Percentiles rank a stretch among this genome's conserved stretches.
Evolutionary conservation across 2,329 filamentous ascomycete genomes (phyloP).

Genomic region (Alternaria alternata): DNA sequence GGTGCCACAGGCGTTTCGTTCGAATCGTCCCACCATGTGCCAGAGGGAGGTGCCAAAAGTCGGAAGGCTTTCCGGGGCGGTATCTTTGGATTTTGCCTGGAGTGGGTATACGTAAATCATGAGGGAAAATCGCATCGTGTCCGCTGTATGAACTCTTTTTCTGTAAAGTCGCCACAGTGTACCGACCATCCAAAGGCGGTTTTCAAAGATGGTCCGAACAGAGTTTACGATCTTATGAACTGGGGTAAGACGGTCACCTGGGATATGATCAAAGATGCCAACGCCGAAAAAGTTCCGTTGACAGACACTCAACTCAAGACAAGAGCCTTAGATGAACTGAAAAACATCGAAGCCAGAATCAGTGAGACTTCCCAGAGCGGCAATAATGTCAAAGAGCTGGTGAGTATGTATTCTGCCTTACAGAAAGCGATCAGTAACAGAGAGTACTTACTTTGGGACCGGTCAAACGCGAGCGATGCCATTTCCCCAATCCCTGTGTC

Average conservation of each 20-base stretch:
- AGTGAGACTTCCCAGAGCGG: neutral
- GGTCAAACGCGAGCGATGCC: neutral
- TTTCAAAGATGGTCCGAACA: conserved; percentile 16
- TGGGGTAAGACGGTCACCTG: neutral
- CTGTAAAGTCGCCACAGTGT: conserved; percentile 8
- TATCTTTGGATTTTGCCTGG: conserved; percentile 11
- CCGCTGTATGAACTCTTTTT: conserved; percentile 13
- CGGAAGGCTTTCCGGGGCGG: conserved; percentile 7
- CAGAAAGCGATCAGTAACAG: neutral
- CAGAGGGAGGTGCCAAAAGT: neutral
- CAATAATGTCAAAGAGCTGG: neutral
- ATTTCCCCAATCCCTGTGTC: neutral
- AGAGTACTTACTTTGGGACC: neutral
- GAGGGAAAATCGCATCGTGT: neutral
- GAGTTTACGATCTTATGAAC: conserved; percentile 6
- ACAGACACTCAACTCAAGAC: neutral
- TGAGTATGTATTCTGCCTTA: neutral
- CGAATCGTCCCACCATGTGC: conserved; percentile 1
- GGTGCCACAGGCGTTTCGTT: neutral
- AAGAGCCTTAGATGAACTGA: neutral
- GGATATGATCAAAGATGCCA: conserved; percentile 15
- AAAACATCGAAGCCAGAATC: neutral
- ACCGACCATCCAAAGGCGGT: neutral
- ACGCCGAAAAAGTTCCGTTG: neutral
- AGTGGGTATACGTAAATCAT: conserved; percentile 1